Evolutionary conservation across 208 protist species (phyloP), one percentile per base, ranked within the genome.

Genomic region (Angomonas deanei): DNA sequence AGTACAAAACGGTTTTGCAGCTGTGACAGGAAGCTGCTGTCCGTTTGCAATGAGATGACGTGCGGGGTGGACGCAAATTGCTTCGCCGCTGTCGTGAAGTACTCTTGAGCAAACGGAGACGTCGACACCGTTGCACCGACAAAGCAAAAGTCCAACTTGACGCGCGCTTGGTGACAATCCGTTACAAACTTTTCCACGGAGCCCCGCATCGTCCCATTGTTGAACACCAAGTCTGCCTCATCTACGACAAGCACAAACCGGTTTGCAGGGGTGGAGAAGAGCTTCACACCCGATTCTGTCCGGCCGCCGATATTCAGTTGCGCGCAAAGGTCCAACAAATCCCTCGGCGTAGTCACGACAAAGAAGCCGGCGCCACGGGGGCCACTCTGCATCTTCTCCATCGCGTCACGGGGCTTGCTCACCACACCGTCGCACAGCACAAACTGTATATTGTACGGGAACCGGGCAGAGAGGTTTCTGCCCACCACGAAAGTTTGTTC

Each of bases 401-500:
- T 55, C 13, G 80, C 76, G 21, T 59, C 64, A 17, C 30, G 60
- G 0, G 78, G 48, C 53, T 69, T 82, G 61, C 80, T 68, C 28
- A 88, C 53, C 0, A 86, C 78, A 8, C 80, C 85, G 57, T 91
- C 91, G 61, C 91, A 96, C 23, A 96, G 68, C 4, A 75, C 61
- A 50, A 91, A 88, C 26, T 84, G 80, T 21, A 96, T 82, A 48
- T 86, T 70, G 56, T 85, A 88, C 11, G 84, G 81, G 58, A 68
- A 85, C 17, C 91, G 80, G 0, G 83, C 72, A 0, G 78, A 74
- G 23, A 96, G 70, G 65, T 77, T 82, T 32, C 76, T 70, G 10
- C 72, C 85, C 6, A 96, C 87, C 19, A 92, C 76, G 64, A 84
- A 96, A 0, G 91, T 96, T 63, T 96, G 91, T 59, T 91, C 84